Base-by-base conservation (phyloP, 2,329 filamentous ascomycete species). In the Alternaria ethzedia region DNA sequence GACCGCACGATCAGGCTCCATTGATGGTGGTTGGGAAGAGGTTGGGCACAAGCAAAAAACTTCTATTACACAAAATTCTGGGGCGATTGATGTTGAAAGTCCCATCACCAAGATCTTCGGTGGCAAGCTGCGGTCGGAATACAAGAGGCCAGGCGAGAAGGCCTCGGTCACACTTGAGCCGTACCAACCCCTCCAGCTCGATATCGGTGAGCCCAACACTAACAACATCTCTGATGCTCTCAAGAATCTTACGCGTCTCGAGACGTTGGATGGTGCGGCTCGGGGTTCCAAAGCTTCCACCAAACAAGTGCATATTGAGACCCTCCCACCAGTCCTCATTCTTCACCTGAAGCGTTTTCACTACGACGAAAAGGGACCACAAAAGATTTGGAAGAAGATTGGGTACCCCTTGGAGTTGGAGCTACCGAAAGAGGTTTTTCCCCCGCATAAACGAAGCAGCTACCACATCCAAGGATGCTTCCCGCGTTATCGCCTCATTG, bases 381-480 rank as follows among this genome's bases (percentile, higher is more conserved):
- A 97, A 75, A 99, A 99, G 85, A 97, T 98, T 68, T 97, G 95
- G 93, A 99, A 98, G 84, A 97, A 95, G 83, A 86, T 99, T 62
- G 95, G 94, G 20, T 99, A 99, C 75, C 96, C 96, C 0, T 84
- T 99, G 26, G 94, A 98, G 75, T 86, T 99, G 54, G 95, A 98
- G 78, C 93, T 99, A 66, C 96, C 96, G 0, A 91, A 90, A 61
- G 95, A 98, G 76, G 91, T 93, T 10, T 91, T 99, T 74, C 91
- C 94, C 11, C 89, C 90, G 28, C 88, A 91, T 74, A 91, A 90
- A 78, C 88, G 91, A 57, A 89, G 89, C 69, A 86, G 86, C 47
- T 83, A 92, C 67, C 84, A 86, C 25, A 84, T 88, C 15, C 89
- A 90, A 67, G 89, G 90, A 46, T 88, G 89, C 2, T 84, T 92